Conservation (phyloP, 305 asterid species). For the Rubia tinctorum region DNA sequence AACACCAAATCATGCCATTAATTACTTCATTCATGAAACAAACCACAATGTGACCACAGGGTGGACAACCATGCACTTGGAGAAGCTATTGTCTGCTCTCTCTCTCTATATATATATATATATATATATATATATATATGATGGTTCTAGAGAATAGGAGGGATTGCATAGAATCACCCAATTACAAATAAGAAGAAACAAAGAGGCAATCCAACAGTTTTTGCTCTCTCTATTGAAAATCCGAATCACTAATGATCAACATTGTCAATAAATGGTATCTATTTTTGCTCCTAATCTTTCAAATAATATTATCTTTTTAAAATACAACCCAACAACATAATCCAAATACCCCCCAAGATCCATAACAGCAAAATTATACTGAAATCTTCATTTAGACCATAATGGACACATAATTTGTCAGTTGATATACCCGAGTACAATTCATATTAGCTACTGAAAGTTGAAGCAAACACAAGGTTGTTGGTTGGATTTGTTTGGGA, state of each 20-base stretch:
- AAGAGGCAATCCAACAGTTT: too few species aligned
- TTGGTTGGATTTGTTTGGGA: not conserved
- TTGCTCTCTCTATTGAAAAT: not conserved
- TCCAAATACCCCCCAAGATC: not conserved
- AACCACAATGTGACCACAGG: constrained; percentile 46
- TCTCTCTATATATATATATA: not conserved
- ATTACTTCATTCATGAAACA: not conserved
- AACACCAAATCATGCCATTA: too few species aligned
- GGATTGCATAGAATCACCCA: constrained; percentile 12
- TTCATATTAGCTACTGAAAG: not conserved
- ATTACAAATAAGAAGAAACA: not conserved
- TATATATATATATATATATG: constrained; percentile 10
- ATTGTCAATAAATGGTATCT: not conserved
- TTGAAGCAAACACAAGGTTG: not conserved
- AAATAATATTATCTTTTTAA: not conserved
- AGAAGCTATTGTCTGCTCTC: constrained; percentile 30
- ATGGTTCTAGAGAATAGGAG: constrained; percentile 31
- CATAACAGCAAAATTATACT: not conserved
- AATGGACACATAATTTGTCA: not conserved
- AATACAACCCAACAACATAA: not conserved
- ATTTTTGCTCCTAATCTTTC: not conserved
- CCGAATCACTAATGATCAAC: not conserved
- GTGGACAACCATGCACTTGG: constrained; percentile 51
- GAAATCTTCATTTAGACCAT: not conserved
- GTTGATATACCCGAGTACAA: not conserved